These are phyloP conservation scores for Quercus suber DNA, from an alignment of 306 rosid species.

Conservation along the genomic window DNA sequence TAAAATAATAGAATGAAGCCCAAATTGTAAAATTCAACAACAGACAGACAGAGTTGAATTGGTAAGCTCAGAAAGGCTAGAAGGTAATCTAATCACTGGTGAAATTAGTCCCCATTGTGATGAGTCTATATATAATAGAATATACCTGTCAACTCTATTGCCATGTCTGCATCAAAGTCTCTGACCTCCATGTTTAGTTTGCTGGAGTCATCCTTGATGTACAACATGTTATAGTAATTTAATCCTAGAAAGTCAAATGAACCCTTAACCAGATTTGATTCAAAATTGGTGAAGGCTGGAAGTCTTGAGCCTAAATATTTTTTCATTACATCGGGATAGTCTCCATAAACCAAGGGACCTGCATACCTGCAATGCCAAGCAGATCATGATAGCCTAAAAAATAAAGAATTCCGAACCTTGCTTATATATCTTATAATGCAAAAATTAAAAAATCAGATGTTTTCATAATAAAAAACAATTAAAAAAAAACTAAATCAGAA, in stretches of 20 bases:
- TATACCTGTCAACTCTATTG: constrained; percentile 8
- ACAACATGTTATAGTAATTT: constrained; percentile 22
- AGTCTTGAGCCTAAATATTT: constrained; percentile 48
- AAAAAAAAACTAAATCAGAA: too few species aligned
- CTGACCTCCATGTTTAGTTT: constrained; percentile 24
- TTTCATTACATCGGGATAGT: constrained; percentile 62
- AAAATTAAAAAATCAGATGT: not conserved
- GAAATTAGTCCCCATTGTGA: not conserved
- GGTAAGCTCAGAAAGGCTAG: not conserved
- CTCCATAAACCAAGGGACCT: constrained; percentile 63
- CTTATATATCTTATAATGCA: not conserved
- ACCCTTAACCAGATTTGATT: constrained; percentile 50
- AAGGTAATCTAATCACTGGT: not conserved
- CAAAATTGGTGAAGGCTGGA: constrained; percentile 45
- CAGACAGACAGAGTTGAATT: not conserved
- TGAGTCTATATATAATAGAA: not conserved
- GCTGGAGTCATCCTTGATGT: constrained; percentile 35
- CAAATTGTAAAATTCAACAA: not conserved
- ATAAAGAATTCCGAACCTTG: not conserved
- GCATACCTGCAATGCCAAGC: constrained; percentile 44
- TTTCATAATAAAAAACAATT: not conserved
- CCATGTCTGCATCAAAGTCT: constrained; percentile 39
- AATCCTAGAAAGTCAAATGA: constrained; percentile 62
- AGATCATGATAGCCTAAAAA: not conserved
- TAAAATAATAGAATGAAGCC: not conserved